phyloP scores from a whole-genome alignment of 805 yeast genomes.

The Phaffomyces thermotolerans region DNA sequence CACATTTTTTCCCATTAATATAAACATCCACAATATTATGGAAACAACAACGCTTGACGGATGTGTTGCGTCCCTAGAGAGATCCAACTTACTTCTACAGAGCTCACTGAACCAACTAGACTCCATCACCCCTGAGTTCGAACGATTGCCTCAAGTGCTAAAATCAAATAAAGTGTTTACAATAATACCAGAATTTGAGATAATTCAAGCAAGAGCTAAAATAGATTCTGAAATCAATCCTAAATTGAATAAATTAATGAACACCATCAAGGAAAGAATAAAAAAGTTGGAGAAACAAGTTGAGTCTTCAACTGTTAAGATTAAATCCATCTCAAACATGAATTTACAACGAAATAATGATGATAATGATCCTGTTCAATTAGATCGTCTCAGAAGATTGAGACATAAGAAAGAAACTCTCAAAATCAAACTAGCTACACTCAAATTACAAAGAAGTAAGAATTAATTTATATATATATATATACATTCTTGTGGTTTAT shows the following conservation, averaged over 20 bases:
- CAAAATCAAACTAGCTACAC: constrained; percentile 30
- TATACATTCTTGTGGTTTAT: constrained; percentile 11
- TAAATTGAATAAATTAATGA: constrained; percentile 29
- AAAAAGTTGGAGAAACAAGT: constrained; percentile 28
- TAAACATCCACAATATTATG: background rate
- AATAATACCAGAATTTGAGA: constrained; percentile 41
- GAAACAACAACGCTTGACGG: constrained; percentile 16
- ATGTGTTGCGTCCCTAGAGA: constrained; percentile 28
- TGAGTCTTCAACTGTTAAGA: constrained; percentile 26
- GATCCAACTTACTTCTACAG: constrained; percentile 29
- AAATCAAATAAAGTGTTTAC: constrained; percentile 42
- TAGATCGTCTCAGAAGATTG: constrained; percentile 33
- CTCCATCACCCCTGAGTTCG: constrained; percentile 31
- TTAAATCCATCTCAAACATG: constrained; percentile 25
- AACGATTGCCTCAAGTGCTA: constrained; percentile 34
- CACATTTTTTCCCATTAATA: too few species aligned
- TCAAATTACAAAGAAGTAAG: constrained; percentile 22
- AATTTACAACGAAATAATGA: constrained; percentile 7
- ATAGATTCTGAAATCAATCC: constrained; percentile 36
- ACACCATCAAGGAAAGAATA: constrained; percentile 28
- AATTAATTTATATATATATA: constrained; percentile 8
- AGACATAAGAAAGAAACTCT: constrained; percentile 38
- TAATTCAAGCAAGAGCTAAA: constrained; percentile 32
- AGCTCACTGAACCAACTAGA: constrained; percentile 28
- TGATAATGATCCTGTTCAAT: constrained; percentile 28